A percentile compares a stretch with the other conserved stretches of the same genome.
phyloP scores from a whole-genome alignment of 1,139 yeast species.

The Wickerhamiella pararugosa region DNA sequence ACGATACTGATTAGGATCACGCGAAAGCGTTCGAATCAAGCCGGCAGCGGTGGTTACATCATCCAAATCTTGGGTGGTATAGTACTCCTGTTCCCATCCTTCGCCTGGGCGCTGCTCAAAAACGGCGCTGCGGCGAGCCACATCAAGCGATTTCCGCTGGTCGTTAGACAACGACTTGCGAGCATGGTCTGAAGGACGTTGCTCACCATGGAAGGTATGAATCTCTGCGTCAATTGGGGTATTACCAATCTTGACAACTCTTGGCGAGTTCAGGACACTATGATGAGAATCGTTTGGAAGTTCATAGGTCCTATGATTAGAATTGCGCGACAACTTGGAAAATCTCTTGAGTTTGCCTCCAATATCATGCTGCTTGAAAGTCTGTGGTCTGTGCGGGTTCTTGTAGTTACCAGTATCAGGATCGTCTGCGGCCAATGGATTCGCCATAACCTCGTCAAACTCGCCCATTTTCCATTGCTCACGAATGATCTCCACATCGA shows the following conservation, averaged over 20 bases:
- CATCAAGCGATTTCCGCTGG: constrained; percentile 13
- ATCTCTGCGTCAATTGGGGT: constrained; percentile 9
- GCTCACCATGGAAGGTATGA: neutral
- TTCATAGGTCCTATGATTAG: constrained; percentile 12
- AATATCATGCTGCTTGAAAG: constrained; percentile 5
- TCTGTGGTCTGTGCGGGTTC: constrained; percentile 15
- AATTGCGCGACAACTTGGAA: constrained; percentile 6
- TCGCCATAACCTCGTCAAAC: constrained; percentile 18
- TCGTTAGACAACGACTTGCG: constrained; percentile 8
- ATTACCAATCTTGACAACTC: constrained; percentile 14
- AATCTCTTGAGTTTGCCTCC: constrained; percentile 8
- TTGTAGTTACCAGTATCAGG: constrained; percentile 17
- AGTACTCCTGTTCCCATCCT: constrained; percentile 11
- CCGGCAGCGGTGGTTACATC: constrained; percentile 17
- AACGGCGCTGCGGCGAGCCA: constrained; percentile 13
- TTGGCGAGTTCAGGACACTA: constrained; percentile 14
- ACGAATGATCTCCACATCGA: constrained; percentile 72
- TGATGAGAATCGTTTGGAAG: constrained; percentile 13
- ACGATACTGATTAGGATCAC: neutral
- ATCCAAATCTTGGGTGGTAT: constrained; percentile 13
- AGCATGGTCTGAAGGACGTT: constrained; percentile 3
- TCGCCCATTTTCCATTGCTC: constrained; percentile 32
- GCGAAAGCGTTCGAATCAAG: constrained; percentile 11
- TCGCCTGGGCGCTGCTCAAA: constrained; percentile 16
- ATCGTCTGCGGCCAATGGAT: constrained; percentile 17